Conservation (phyloP, 2,329 filamentous ascomycete species). For the Penicillium sp. region DNA sequence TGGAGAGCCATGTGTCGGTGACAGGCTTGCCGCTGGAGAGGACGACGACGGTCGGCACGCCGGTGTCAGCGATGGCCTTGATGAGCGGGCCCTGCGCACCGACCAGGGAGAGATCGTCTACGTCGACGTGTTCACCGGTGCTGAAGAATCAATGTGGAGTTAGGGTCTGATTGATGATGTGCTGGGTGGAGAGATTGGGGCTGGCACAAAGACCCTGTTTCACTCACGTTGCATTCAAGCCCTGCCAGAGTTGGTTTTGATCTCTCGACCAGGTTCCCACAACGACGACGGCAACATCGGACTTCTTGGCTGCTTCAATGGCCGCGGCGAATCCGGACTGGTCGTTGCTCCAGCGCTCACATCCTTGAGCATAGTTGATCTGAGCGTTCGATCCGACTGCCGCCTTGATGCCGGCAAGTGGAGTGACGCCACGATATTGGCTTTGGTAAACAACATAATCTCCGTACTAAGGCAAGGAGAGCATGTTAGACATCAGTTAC, state of each 20-base stretch:
- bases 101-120: slow-evolving; percentile 64
- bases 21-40: slow-evolving; percentile 71
- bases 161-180: neutral
- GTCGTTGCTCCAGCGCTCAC: slow-evolving; percentile 71
- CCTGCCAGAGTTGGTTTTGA: slow-evolving; percentile 69
- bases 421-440: slow-evolving; percentile 67
- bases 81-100: slow-evolving; percentile 70
- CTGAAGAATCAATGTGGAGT: slow-evolving; percentile 10
- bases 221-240: slow-evolving; percentile 65
- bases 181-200: neutral
- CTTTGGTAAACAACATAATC: slow-evolving; percentile 71
- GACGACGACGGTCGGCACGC: slow-evolving; percentile 68
- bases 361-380: slow-evolving; percentile 69
- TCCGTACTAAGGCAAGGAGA: slow-evolving; percentile 56
- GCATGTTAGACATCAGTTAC: neutral
- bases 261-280: slow-evolving; percentile 77
- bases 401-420: slow-evolving; percentile 67
- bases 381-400: slow-evolving; percentile 58
- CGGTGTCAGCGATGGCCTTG: slow-evolving; percentile 66
- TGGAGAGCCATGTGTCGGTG: slow-evolving; percentile 71
- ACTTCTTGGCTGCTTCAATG: slow-evolving; percentile 63
- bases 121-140: slow-evolving; percentile 73
- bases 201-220: neutral
- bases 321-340: slow-evolving; percentile 69
- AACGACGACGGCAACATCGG: slow-evolving; percentile 72